A percentile compares a stretch with the other conserved stretches of the same genome.
Evolutionary conservation across 305 asterid genomes (phyloP).

Genomic region (Plantago coronopus): DNA sequence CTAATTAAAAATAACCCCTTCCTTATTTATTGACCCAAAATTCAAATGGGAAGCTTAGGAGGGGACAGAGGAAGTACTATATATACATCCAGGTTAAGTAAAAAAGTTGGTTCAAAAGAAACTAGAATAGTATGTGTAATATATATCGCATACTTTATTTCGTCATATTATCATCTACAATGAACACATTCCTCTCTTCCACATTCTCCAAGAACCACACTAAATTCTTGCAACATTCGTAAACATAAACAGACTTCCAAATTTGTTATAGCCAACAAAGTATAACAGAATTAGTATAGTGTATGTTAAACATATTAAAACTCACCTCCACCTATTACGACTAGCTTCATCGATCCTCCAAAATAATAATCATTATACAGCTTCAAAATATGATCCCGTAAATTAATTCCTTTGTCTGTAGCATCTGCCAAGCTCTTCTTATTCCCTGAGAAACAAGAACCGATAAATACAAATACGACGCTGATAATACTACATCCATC

Average conservation of each 20-base stretch:
- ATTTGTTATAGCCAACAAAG: constrained; percentile 10
- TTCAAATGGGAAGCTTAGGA: too few species aligned
- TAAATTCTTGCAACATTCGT: too few species aligned
- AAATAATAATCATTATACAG: constrained; percentile 65
- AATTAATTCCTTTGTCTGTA: constrained; percentile 78
- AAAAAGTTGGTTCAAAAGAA: too few species aligned
- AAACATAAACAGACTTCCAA: background rate
- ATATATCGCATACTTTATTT: too few species aligned
- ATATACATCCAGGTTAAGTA: too few species aligned
- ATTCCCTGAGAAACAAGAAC: constrained; percentile 56
- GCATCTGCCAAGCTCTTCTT: constrained; percentile 96
- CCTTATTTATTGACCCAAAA: too few species aligned
- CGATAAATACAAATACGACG: constrained; percentile 14
- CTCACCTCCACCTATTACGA: constrained; percentile 88
- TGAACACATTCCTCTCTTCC: too few species aligned
- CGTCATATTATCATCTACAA: too few species aligned
- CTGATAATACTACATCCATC: constrained; percentile 7
- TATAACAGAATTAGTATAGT: background rate
- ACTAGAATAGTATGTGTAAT: too few species aligned
- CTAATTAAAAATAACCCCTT: too few species aligned
- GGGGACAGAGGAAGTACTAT: too few species aligned
- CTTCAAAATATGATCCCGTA: constrained; percentile 69
- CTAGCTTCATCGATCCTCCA: constrained; percentile 93
- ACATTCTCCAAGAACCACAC: too few species aligned
- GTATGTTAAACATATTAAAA: constrained; percentile 7